Base-by-base conservation (phyloP, 306 rosid species). In the Styphnolobium japonicum region DNA sequence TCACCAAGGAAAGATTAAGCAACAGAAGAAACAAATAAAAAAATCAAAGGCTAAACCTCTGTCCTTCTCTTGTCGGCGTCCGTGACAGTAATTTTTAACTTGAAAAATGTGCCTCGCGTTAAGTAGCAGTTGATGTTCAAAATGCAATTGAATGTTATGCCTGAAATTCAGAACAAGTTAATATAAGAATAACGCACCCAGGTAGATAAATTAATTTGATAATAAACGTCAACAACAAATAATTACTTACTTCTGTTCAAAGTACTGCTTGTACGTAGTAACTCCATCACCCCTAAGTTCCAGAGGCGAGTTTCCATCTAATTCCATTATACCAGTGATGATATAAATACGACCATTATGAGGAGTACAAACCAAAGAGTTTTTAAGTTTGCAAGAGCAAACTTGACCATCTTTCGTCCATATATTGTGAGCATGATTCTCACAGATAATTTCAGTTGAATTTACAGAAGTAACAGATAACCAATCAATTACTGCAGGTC, bases 351-450 rank as follows among this genome's bases (percentile, higher is more conserved):
- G 12, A 27, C 69, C 89, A 52, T 79, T 92, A 56, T 94, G 98
- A 48, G 97, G 97, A 58, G 95, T 89, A 79, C 11, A 90, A 1
- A 94, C 89, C 87, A 94, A 36, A 4, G 97, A 86, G 66, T 86
- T 86, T 62, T 27, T 31, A 1, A 94, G 82, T 86, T 80, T 71
- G 73, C 97, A 94, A 42, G 73, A 6, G 76, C 95, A 94, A 65
- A 85, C 82, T 4, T 12, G 67, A 60, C 93, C 95, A 16, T 58
- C 58, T 77, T 78, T 75, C 12, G 92, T 92, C 51, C 60, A 51
- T 60, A 91, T 53, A 1, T 11, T 39, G 27, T 31, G 36, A 40
- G 39, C 31, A 74, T 62, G 81, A 39, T 49, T 40, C 60, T 34
- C 34, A 4, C 85, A 72, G 10, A 4, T 23, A 16, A 78, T 51